phyloP scores from a whole-genome alignment of 129 eudicot species.

The Logfia minima region DNA sequence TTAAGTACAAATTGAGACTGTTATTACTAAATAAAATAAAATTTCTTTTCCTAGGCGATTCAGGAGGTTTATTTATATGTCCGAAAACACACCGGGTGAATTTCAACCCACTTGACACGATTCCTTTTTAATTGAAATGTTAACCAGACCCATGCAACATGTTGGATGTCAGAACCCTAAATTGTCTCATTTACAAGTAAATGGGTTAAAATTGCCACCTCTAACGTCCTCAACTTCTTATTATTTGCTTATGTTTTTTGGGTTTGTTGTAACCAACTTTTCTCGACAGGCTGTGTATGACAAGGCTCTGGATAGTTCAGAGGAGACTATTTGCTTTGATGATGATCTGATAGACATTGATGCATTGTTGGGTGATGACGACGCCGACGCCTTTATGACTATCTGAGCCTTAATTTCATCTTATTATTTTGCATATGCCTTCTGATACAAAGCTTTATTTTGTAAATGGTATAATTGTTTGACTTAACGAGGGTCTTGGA shows the following conservation, averaged over 20 bases:
- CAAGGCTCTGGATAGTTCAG: conserved; percentile 46
- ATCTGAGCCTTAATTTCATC: conserved; percentile 13
- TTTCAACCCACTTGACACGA: not conserved
- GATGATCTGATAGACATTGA: conserved; percentile 78
- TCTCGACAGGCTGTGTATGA: conserved; percentile 54
- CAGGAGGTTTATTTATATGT: not conserved
- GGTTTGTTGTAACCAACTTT: not conserved
- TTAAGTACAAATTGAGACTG: too few species aligned
- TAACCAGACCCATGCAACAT: not conserved
- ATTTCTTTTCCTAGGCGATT: too few species aligned
- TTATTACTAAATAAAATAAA: too few species aligned
- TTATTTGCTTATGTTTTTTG: not conserved
- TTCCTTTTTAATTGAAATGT: too few species aligned
- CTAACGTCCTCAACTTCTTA: not conserved
- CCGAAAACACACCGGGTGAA: not conserved
- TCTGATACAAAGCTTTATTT: conserved; percentile 26
- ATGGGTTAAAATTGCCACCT: not conserved
- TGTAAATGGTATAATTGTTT: conserved; percentile 34
- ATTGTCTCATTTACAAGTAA: not conserved
- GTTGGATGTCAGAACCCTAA: not conserved
- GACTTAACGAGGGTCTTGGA: conserved; percentile 21
- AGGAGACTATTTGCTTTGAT: conserved; percentile 52
- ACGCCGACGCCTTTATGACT: conserved; percentile 55
- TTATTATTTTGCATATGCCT: conserved; percentile 25
- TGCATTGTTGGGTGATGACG: conserved; percentile 65